These are phyloP conservation scores for Saccharomyces hybrid DNA, from an alignment of 1,139 yeast species.

Conservation along the genomic window DNA sequence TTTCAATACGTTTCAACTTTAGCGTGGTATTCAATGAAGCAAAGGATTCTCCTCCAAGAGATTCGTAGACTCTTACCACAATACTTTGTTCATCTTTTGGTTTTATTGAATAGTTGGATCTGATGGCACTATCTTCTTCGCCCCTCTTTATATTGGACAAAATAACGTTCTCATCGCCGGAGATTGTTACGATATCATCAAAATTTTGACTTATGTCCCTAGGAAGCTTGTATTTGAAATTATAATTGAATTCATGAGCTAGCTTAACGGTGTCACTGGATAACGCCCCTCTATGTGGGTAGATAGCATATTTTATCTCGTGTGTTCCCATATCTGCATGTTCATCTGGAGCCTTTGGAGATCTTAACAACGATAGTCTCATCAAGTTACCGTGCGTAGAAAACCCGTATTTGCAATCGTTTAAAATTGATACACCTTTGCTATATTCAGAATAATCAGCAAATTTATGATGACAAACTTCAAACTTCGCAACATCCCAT, in stretches of 20 bases:
- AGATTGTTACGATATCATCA: conserved; percentile 63
- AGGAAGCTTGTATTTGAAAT: conserved; percentile 37
- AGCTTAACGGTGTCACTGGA: conserved; percentile 58
- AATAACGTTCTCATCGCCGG: conserved; percentile 52
- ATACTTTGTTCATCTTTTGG: conserved; percentile 40
- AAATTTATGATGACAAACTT: conserved; percentile 89
- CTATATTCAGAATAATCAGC: conserved; percentile 82
- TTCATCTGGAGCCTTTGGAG: conserved; percentile 91
- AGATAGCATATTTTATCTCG: conserved; percentile 70
- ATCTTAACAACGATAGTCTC: conserved; percentile 72
- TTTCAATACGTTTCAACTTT: conserved; percentile 44
- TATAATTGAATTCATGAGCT: conserved; percentile 76
- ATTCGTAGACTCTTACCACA: conserved; percentile 71
- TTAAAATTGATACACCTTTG: conserved; percentile 80
- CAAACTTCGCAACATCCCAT: conserved; percentile 96
- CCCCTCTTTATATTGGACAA: conserved; percentile 79
- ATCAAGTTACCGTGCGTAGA: conserved; percentile 84
- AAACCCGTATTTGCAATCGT: conserved; percentile 85
- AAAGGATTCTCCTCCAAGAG: conserved; percentile 67
- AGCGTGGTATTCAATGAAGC: conserved; percentile 44
- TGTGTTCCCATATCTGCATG: conserved; percentile 91
- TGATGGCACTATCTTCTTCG: conserved; percentile 65
- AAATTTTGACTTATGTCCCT: conserved; percentile 59
- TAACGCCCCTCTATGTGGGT: conserved; percentile 70
- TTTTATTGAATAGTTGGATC: conserved; percentile 30